A percentile compares a stretch with the other conserved stretches of the same genome.
Conservation (phyloP, 192 early-diverging fungal genomes). For the Gonapodya prolifera region DNA sequence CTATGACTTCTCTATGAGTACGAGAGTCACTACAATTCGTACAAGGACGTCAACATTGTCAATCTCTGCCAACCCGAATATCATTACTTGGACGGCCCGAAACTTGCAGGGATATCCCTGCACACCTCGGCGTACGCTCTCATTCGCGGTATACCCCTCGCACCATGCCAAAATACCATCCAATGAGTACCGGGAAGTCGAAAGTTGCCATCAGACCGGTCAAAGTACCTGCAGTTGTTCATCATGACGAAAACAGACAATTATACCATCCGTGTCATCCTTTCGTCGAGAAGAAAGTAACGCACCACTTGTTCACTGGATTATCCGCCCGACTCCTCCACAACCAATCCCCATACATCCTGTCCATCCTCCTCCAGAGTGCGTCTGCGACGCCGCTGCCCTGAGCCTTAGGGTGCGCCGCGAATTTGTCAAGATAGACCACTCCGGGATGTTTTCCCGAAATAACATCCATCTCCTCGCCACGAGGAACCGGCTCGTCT, state of each 20-base stretch:
- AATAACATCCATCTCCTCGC: too few relatives aligned
- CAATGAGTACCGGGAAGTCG: conserved; percentile 52
- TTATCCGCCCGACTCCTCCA: conserved; percentile 81
- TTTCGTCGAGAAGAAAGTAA: neutral
- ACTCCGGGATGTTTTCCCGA: neutral
- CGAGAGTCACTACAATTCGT: too few relatives aligned
- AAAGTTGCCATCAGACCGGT: conserved; percentile 68
- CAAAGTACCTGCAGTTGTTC: conserved; percentile 59
- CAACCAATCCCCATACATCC: conserved; percentile 52
- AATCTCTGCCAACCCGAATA: too few relatives aligned
- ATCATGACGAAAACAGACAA: neutral
- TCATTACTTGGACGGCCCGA: neutral
- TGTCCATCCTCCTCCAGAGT: conserved; percentile 69
- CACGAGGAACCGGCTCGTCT: too few relatives aligned
- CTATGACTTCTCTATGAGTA: too few relatives aligned
- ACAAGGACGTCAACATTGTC: too few relatives aligned
- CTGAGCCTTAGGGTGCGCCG: conserved; percentile 69
- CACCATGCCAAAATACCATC: conserved; percentile 83
- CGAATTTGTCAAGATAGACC: conserved; percentile 86
- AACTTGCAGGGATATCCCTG: neutral
- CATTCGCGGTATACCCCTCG: neutral
- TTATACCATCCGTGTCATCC: neutral
- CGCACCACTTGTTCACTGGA: conserved; percentile 85
- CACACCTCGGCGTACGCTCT: neutral
- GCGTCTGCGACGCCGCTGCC: conserved; percentile 90